These are phyloP conservation scores for Thelonectria discophora DNA, from an alignment of 2,329 filamentous ascomycete species.

Conservation along the genomic window DNA sequence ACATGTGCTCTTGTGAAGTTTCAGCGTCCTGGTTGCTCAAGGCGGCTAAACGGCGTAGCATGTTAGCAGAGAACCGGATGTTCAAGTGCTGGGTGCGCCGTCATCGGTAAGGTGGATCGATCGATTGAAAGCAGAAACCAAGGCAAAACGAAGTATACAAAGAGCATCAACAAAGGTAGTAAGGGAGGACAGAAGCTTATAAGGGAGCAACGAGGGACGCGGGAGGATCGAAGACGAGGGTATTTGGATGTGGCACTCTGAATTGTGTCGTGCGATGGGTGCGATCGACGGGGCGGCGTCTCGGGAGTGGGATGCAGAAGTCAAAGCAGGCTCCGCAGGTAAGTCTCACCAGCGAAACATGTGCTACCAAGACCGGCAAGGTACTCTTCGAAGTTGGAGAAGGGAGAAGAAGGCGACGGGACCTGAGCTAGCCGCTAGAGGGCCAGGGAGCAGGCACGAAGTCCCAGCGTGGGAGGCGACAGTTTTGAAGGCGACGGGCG, in stretches of 20 bases:
- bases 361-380: conserved; percentile 38
- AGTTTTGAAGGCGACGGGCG: conserved; percentile 28
- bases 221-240: conserved; percentile 20
- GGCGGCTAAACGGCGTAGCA: conserved; percentile 43
- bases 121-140: conserved; percentile 29
- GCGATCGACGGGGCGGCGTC: conserved; percentile 33
- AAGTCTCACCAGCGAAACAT: conserved; percentile 44
- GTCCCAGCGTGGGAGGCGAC: conserved; percentile 26
- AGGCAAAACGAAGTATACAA: conserved; percentile 19
- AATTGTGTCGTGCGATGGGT: conserved; percentile 31
- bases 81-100: conserved; percentile 33
- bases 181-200: conserved; percentile 14
- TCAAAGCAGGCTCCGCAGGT: conserved; percentile 34
- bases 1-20: conserved; percentile 62
- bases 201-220: conserved; percentile 14
- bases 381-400: conserved; percentile 28
- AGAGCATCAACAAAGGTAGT: conserved; percentile 23
- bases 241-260: conserved; percentile 19
- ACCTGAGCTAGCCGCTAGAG: conserved; percentile 36
- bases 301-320: conserved; percentile 34
- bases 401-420: not conserved
- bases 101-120: conserved; percentile 38
- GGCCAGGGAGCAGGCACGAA: conserved; percentile 23
- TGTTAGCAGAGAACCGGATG: conserved; percentile 41
- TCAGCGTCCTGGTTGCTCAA: conserved; percentile 38